These are phyloP conservation scores for Sugiyamaella lignohabitans DNA, from an alignment of 805 yeast genomes.

Conservation along the genomic window DNA sequence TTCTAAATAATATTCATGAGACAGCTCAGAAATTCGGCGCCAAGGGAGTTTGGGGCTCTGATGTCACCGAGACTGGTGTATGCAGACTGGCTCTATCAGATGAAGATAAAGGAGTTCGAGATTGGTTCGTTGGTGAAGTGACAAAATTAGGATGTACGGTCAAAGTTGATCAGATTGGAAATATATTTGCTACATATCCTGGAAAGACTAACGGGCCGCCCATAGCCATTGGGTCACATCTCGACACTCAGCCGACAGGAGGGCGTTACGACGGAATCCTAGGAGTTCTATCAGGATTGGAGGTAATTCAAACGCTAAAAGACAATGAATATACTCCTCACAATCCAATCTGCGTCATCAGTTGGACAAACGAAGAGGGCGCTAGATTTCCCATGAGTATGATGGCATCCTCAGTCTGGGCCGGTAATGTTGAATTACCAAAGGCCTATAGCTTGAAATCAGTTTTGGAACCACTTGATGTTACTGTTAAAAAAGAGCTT, in stretches of 20 bases:
- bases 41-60: slow-evolving; percentile 8
- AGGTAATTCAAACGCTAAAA: slow-evolving; percentile 56
- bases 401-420: slow-evolving; percentile 65
- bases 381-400: slow-evolving; percentile 62
- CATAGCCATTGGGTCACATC: slow-evolving; percentile 63
- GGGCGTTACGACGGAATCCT: slow-evolving; percentile 68
- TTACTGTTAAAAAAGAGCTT: slow-evolving; percentile 48
- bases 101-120: slow-evolving; percentile 54
- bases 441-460: slow-evolving; percentile 46
- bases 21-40: slow-evolving; percentile 8
- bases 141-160: slow-evolving; percentile 49
- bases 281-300: slow-evolving; percentile 62
- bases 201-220: slow-evolving; percentile 47
- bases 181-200: slow-evolving; percentile 58
- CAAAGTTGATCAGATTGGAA: slow-evolving; percentile 58
- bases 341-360: slow-evolving; percentile 54
- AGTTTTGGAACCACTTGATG: slow-evolving; percentile 40
- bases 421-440: slow-evolving; percentile 42
- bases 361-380: slow-evolving; percentile 76
- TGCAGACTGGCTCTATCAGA: slow-evolving; percentile 57
- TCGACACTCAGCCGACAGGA: slow-evolving; percentile 73
- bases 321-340: slow-evolving; percentile 52
- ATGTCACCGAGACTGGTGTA: slow-evolving; percentile 49
- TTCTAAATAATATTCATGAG: slow-evolving; percentile 4
- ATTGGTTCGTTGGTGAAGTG: slow-evolving; percentile 55